Percentiles rank a stretch among this genome's conserved stretches.
phyloP scores from a whole-genome alignment of 1,284 basidiomycete species.

The Veloboletus limbatus region DNA sequence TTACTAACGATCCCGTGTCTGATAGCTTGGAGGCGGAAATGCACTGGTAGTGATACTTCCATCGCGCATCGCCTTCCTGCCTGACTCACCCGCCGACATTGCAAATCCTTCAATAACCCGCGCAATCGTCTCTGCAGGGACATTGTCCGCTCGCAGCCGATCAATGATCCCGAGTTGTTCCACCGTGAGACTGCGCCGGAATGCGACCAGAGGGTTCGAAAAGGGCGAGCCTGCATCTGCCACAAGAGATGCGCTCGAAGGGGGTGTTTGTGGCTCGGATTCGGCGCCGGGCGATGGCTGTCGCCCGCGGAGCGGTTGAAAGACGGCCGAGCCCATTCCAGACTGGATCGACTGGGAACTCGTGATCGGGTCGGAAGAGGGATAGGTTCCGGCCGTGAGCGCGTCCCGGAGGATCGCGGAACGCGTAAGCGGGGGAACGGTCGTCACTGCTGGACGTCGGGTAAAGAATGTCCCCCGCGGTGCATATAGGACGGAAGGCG shows the following conservation, averaged over 20 bases:
- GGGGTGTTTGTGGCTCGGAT: background rate
- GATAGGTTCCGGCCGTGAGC: background rate
- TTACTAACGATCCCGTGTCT: slow-evolving; percentile 7
- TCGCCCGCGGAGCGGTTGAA: background rate
- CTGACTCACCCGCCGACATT: background rate
- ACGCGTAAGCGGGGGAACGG: slow-evolving; percentile 9
- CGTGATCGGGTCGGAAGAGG: background rate
- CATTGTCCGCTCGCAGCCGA: slow-evolving; percentile 9
- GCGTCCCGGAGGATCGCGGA: slow-evolving; percentile 16
- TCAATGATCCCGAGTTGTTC: slow-evolving; percentile 15
- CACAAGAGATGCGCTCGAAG: background rate
- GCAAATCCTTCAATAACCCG: slow-evolving; percentile 16
- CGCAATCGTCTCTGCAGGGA: slow-evolving; percentile 17
- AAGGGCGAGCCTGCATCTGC: background rate
- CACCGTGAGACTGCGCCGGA: slow-evolving; percentile 8
- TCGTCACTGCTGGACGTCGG: background rate
- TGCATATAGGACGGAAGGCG: background rate
- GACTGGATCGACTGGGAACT: slow-evolving; percentile 2
- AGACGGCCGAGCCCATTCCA: background rate
- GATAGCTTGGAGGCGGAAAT: slow-evolving; percentile 21
- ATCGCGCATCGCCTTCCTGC: background rate
- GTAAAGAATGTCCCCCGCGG: background rate
- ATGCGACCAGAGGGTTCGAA: background rate
- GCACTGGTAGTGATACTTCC: slow-evolving; percentile 11
- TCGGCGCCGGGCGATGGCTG: background rate